Evolutionary conservation across 106 monocot genomes (phyloP), one percentile per base, ranked within the genome.

Genomic region (Iris macrosiphon): DNA sequence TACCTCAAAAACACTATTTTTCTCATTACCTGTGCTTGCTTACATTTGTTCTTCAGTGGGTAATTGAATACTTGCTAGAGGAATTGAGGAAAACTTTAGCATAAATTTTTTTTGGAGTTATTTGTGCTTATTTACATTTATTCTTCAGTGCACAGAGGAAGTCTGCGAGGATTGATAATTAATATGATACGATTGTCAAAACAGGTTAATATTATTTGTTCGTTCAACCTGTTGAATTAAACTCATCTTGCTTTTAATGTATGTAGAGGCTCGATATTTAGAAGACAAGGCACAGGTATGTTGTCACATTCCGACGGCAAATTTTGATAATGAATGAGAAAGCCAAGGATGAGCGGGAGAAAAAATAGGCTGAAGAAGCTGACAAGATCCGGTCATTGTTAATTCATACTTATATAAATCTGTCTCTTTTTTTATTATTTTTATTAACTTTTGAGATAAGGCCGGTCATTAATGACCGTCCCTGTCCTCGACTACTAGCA

Each of bases 331-430:
- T 80, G 65, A 84, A 80, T 38, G 59, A 57, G 52, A 80, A 79
- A 68, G 84, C 80, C 15, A 89, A 89, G 60, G 84, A 89, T 40
- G 84, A 84, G 22, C 77, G 72, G 76, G 89, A 84, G 8, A 79
- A 68, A 59, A 89, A 77, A 20, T 73, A 75, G 40, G 70, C 80
- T 33, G 80, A 80, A 61, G 77, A 89, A 74, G 62, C 67, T 34
- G 80, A 74, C 58, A 84, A 80, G 67, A 44, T 74, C 19, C 68
- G 55, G 24, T n/a, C n/a, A n/a, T n/a, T n/a, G 4, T 43, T 43
- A 15, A n/a, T n/a, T n/a, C n/a, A n/a, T n/a, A n/a, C n/a, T n/a
- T n/a, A n/a, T n/a, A n/a, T n/a, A n/a, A n/a, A n/a, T n/a, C n/a
- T n/a, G n/a, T n/a, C n/a, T n/a, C n/a, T n/a, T n/a, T n/a, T n/a